Conservation (phyloP, 306 rosid species). For the Corylus heterophylla region DNA sequence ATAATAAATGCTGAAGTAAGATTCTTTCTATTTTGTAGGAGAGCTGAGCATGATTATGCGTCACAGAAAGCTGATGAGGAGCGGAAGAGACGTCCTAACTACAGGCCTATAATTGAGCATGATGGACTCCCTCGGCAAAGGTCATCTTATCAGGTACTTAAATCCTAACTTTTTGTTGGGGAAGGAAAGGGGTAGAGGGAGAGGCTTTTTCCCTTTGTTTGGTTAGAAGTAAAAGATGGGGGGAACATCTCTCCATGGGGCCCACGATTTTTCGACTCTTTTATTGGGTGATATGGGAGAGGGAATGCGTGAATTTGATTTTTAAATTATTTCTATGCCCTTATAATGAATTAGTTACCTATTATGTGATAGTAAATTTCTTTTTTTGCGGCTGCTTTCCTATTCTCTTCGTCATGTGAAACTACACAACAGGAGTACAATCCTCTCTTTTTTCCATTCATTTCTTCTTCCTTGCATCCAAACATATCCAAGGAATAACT, state of each 20-base stretch:
- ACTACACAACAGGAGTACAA: background rate
- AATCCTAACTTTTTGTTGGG: background rate
- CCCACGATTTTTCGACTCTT: background rate
- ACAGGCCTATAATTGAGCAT: slow-evolving; percentile 79
- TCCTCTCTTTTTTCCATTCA: background rate
- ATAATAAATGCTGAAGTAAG: background rate
- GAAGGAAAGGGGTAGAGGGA: background rate
- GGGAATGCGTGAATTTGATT: no score
- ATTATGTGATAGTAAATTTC: no score
- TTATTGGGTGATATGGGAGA: no score
- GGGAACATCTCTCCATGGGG: background rate
- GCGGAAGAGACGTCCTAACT: slow-evolving; percentile 53
- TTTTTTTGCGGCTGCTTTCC: background rate
- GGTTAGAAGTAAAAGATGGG: background rate
- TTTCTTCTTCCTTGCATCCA: background rate
- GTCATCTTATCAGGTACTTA: slow-evolving; percentile 54
- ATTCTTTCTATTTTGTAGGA: slow-evolving; percentile 34
- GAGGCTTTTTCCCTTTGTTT: background rate
- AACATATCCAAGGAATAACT: background rate
- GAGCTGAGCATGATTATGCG: slow-evolving; percentile 59
- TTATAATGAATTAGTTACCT: no score
- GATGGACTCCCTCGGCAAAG: slow-evolving; percentile 68
- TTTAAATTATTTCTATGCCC: no score
- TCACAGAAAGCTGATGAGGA: slow-evolving; percentile 69
- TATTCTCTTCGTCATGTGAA: background rate